Base-by-base conservation (phyloP, 2,329 filamentous ascomycete species). In the Chrysoporthe deuterocubensis region DNA sequence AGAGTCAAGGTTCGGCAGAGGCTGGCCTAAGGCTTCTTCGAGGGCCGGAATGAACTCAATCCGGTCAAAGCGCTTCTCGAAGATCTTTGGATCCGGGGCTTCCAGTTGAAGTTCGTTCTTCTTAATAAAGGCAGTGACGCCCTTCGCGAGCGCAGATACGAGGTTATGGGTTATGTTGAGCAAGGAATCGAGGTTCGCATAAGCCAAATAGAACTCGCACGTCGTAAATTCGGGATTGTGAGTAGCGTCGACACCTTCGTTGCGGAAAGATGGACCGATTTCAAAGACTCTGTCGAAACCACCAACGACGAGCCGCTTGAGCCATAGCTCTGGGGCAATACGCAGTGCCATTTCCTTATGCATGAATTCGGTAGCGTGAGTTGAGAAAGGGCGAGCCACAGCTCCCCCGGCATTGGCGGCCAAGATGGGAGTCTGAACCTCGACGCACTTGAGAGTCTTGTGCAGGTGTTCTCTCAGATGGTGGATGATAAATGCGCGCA, bases 201-300 rank as follows among this genome's bases (percentile, higher is more conserved):
- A 96, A 2, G 94, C 90, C 70, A 92, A 90, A 80, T 99, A 99
- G 80, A 97, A 98, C 80, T 99, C 96, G 82, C 95, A 98, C 69
- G 93, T 98, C 57, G 92, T 96, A 80, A 98, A 99, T 76, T 99
- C 96, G 0, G 96, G 95, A 76, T 99, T 99, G 77, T 99, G 96
- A 0, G 93, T 97, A 42, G 87, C 87, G 77, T 97, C 94, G 46
- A 97, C 81, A 78, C 93, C 93, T 81, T 99, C 96, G 76, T 99
- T 99, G 56, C 96, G 89, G 79, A 99, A 99, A 14, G 90, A 89
- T 3, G 93, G 91, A 0, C 96, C 96, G 71, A 99, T 94, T 79
- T 99, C 96, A 75, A 96, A 99, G 37, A 99, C 89, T 70, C 85
- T 89, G 73, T 96, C 92, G 70, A 98, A 89, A 2, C 94, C 95